Base-by-base conservation (phyloP, 306 rosid species). In the Vigna nakashimae region DNA sequence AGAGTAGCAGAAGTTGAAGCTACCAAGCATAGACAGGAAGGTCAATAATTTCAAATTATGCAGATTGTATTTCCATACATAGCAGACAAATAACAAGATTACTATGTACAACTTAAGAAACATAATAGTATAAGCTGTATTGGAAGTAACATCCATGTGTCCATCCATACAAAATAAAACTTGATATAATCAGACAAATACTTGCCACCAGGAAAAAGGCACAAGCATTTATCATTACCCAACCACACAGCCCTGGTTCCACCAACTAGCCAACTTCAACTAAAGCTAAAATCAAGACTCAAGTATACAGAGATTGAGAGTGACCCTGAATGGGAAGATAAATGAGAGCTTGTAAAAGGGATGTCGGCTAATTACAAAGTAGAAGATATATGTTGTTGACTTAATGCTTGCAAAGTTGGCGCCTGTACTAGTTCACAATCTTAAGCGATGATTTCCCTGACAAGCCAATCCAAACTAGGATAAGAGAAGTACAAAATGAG, bases 401-500 rank as follows among this genome's bases (percentile, higher is more conserved):
- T 76, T 51, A 69, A 58, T 65, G 80, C 64, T 76, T 36, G 75
- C 64, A 56, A 71, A 76, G 77, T 78, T 32, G 83, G 53, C 53
- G 84, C 57, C 51, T 53, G 18, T 4, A 57, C 40, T 66, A 48
- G 76, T 73, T 20, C 65, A 6, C 5, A 17, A 78, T 69, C 56
- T 91, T 90, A 94, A 15, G 94, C 82, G 77, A 94, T 17, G 62
- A 94, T 94, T 80, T 94, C 98, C 79, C 93, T 85, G 80, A 94
- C 90, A 79, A 94, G 94, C 98, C 98, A 94, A 82, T 94, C 98
- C 92, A 94, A 84, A 84, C 96, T 92, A 30, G 98, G 97, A 84
- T 94, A 94, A 76, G 98, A 89, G 63, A 94, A 94, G 91, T 92
- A 94, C 90, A 94, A 46, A 49, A 94, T 86, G 77, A 92, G 96